phyloP scores from a whole-genome alignment of 805 yeast genomes.

The Starmerella sp. region DNA sequence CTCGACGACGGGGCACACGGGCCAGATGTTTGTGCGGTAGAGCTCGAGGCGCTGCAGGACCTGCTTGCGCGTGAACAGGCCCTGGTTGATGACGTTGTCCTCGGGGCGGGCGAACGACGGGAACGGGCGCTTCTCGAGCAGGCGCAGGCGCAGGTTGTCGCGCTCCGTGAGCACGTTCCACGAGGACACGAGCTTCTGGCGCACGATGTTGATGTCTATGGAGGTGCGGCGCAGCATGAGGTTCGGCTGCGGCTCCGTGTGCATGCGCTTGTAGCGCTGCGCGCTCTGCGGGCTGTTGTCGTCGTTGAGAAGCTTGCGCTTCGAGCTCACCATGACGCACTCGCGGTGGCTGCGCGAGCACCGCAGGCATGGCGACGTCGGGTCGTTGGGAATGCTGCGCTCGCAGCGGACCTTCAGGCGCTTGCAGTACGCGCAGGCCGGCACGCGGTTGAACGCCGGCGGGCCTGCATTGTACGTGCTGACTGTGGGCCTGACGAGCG shows the following conservation, averaged over 20 bases:
- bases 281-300: background rate
- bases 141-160: constrained; percentile 45
- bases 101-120: constrained; percentile 19
- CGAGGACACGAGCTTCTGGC: constrained; percentile 21
- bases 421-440: constrained; percentile 48
- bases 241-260: background rate
- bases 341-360: constrained; percentile 51
- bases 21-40: constrained; percentile 40
- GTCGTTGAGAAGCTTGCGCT: constrained; percentile 1
- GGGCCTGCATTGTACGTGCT: background rate
- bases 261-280: background rate
- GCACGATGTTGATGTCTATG: constrained; percentile 8
- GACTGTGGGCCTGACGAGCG: background rate
- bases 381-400: constrained; percentile 50
- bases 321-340: constrained; percentile 37
- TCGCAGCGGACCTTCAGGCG: constrained; percentile 73
- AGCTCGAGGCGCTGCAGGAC: constrained; percentile 43
- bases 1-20: constrained; percentile 46
- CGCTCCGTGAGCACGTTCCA: constrained; percentile 27
- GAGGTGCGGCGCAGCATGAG: constrained; percentile 4
- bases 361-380: constrained; percentile 58
- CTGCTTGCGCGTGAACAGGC: constrained; percentile 47
- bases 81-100: constrained; percentile 38
- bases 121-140: constrained; percentile 25
- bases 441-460: background rate